Evolutionary conservation across 139 green algal genomes (phyloP).

Genomic region (Coccomyxa sp.): DNA sequence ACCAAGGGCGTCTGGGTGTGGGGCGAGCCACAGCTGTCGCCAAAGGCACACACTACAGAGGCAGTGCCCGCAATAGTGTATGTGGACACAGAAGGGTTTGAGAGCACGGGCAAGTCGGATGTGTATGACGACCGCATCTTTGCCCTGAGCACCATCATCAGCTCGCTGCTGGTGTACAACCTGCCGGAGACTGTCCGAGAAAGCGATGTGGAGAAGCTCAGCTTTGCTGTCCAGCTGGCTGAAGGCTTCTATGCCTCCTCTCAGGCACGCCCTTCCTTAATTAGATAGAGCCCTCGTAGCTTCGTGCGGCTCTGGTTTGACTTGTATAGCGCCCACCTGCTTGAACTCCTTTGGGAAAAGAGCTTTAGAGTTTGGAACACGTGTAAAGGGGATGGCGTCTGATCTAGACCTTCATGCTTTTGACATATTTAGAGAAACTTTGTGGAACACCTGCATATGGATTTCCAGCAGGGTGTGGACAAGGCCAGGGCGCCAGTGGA

Average conservation of each 20-base stretch:
- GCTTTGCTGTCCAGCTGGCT: slow-evolving; percentile 86
- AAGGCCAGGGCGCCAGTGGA: slow-evolving; percentile 10
- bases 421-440: no score
- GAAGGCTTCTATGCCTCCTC: slow-evolving; percentile 53
- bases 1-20: slow-evolving; percentile 95
- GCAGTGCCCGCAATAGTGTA: slow-evolving; percentile 52
- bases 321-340: background rate
- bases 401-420: no score
- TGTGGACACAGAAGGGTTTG: slow-evolving; percentile 89
- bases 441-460: no score
- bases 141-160: slow-evolving; percentile 76
- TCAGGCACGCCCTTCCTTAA: slow-evolving; percentile 1
- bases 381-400: no score
- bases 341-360: background rate
- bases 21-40: slow-evolving; percentile 57
- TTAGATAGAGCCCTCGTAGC: background rate
- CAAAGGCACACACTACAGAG: background rate
- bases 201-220: slow-evolving; percentile 85
- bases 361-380: no score
- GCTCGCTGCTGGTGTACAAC: slow-evolving; percentile 81
- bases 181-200: slow-evolving; percentile 86
- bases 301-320: background rate
- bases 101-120: slow-evolving; percentile 80
- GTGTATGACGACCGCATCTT: slow-evolving; percentile 95
- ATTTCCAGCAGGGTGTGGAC: background rate